Percentiles rank a stretch among this genome's conserved stretches.
phyloP scores from a whole-genome alignment of 2,329 filamentous ascomycete species.

The Hypoxylon sp. region DNA sequence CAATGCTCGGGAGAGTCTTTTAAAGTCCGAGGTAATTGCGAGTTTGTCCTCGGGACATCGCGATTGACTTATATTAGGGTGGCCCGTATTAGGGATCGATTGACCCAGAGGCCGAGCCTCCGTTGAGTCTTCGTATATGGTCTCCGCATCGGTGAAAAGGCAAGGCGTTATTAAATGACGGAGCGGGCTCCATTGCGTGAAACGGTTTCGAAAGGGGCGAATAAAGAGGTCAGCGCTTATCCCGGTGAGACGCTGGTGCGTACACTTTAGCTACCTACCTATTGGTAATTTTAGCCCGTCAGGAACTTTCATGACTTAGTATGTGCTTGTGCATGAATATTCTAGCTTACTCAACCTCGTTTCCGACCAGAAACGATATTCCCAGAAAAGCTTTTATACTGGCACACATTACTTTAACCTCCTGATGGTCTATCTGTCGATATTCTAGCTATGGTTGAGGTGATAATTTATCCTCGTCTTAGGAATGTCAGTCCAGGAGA shows the following conservation, averaged over 20 bases:
- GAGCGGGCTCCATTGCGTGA: neutral
- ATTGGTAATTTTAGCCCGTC: neutral
- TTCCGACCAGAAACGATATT: neutral
- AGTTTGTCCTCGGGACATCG: constrained; percentile 1
- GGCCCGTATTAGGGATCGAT: neutral
- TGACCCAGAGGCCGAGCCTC: neutral
- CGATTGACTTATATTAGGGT: constrained; percentile 2
- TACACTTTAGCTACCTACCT: neutral
- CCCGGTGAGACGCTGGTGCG: neutral
- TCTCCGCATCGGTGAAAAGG: neutral
- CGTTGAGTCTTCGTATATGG: neutral
- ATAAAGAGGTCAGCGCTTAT: constrained; percentile 2
- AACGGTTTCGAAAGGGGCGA: constrained; percentile 1
- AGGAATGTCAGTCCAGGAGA: neutral
- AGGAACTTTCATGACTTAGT: neutral
- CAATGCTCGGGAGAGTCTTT: constrained; percentile 6
- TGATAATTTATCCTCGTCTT: neutral
- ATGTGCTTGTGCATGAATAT: neutral
- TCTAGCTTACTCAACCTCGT: neutral
- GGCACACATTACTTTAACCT: neutral
- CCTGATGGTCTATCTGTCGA: neutral
- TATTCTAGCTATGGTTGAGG: neutral
- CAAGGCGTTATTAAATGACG: neutral
- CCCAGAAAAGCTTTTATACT: neutral
- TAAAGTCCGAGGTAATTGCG: constrained; percentile 23